Conservation (phyloP, 352 stramenopile species). For the Phytophthora hybrid region DNA sequence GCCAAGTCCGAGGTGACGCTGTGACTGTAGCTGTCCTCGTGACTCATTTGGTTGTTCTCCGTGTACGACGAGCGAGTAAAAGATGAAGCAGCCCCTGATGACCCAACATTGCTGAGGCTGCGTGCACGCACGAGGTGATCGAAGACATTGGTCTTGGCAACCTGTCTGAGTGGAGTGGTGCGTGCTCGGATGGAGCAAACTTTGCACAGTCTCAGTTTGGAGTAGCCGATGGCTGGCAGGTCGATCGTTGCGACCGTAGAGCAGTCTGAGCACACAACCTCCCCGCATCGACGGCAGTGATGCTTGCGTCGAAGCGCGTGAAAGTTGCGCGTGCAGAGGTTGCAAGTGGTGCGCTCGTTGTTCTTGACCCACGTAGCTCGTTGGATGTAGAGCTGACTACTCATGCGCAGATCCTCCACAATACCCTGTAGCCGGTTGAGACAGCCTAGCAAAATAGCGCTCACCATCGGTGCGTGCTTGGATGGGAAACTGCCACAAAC, state of each 20-base stretch:
- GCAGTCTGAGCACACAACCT: slow-evolving; percentile 86
- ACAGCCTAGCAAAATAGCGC: slow-evolving; percentile 56
- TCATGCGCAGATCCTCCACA: slow-evolving; percentile 79
- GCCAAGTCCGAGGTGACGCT: slow-evolving; percentile 33
- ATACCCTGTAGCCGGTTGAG: slow-evolving; percentile 70
- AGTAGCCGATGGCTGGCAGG: slow-evolving; percentile 77
- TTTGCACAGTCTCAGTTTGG: slow-evolving; percentile 85
- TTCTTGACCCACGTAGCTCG: slow-evolving; percentile 83
- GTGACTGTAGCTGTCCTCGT: slow-evolving; percentile 42
- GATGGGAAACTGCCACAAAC: slow-evolving; percentile 81
- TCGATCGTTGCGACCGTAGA: slow-evolving; percentile 76
- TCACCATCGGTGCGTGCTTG: slow-evolving; percentile 70
- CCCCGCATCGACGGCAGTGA: slow-evolving; percentile 84
- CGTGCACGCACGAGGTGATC: slow-evolving; percentile 66
- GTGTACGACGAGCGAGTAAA: slow-evolving; percentile 62
- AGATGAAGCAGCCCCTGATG: slow-evolving; percentile 35
- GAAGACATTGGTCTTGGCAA: slow-evolving; percentile 72
- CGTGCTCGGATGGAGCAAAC: slow-evolving; percentile 80
- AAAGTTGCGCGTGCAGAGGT: slow-evolving; percentile 84
- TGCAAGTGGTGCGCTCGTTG: slow-evolving; percentile 71
- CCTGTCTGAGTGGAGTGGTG: slow-evolving; percentile 69
- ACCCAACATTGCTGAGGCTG: slow-evolving; percentile 63
- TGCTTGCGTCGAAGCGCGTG: slow-evolving; percentile 79
- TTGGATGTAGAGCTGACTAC: slow-evolving; percentile 78
- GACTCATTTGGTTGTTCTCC: slow-evolving; percentile 41